Base-by-base conservation (phyloP, 139 green algal species). In the Tetradesmus lagerheimii region DNA sequence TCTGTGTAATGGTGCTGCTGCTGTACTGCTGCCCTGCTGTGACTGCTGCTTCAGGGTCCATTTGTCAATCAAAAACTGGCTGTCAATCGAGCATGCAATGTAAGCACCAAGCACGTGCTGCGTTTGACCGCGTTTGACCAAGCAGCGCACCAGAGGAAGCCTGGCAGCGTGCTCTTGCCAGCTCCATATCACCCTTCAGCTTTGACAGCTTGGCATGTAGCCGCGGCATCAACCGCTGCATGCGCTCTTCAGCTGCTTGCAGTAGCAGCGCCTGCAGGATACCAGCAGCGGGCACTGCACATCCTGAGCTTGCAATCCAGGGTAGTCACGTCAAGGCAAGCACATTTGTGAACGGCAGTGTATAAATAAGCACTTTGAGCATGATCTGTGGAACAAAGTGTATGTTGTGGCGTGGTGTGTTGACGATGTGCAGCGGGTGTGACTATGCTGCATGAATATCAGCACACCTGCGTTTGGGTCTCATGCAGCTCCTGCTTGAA, bases 181-280 rank as follows among this genome's bases (percentile, higher is more conserved):
- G 25, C 6, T 88, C 62, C 6, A 5, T 16, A 16, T 50, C 29
- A 1, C 6, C 23, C 3, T 64, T 38, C 37, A 88, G 83, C 37
- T 62, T 80, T 14, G 27, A 27, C 4, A 88, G 38, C 83, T 27
- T 64, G 2, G 64, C 38, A 14, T 88, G 62, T 38, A 88, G 83
- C 38, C n/a, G 29, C 31, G 83, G 83, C 64, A 81, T 18, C 27
- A 88, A 20, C 9, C 39, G 38, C 38, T 62, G 62, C 0, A 39
- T n/a, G 27, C 37, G 62, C 64, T 71, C 57, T 14, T 27, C 38
- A 31, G 45, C 12, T 2, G 38, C 83, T n/a, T 57, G 35, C 43
- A 88, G 83, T 38, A 88, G 38, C 38, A 62, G 35, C 25, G 38
- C 25, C 83, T 88, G 83, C 83, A 80, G 57, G 3, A n/a, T n/a